Evolutionary conservation across 1,139 yeast species (phyloP), one percentile per base, ranked within the genome.

Genomic region (Spathaspora sp.): DNA sequence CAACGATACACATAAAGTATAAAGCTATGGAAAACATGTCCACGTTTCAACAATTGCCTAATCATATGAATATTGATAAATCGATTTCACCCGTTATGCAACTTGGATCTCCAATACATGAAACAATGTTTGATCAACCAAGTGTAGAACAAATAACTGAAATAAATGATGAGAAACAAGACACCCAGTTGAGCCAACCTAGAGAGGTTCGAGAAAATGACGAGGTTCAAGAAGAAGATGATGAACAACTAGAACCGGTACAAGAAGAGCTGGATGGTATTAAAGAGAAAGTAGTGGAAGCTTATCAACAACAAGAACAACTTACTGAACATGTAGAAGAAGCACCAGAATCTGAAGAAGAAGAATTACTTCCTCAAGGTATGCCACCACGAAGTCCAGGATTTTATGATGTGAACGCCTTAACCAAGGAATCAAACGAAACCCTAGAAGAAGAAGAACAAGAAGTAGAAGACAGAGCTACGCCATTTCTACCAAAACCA

Each of bases 371-470:
- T 8, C 13, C 15, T 5, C 16, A 34, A 8, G 24, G 38, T 2
- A 45, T 47, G 46, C 51, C 51, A n/a, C 89, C 88, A 9, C 64
- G 89, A 42, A 73, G 78, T 62, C 83, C 85, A 1, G 89, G 82
- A 1, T 77, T 84, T 0, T 68, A 76, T 52, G 78, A 84, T 57
- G 84, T 84, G 42, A 76, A 71, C 49, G 86, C 80, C 1, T 62
- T 83, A 23, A 64, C 36, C 45, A 31, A 44, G 46, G 34, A 42
- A 43, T 20, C 43, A 42, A 17, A 43, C 39, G 17, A 50, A 50
- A 17, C 29, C 17, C 38, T 7, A 20, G 43, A 38, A 23, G 39
- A 38, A 25, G 23, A 20, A 20, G 23, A 20, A 20, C 24, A n/a
- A 18, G 13, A 11, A 37, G 39, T 11, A 4, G 13, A 15, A 37